phyloP scores from a whole-genome alignment of 78 protist species.

The Tieghemostelium lacteum region DNA sequence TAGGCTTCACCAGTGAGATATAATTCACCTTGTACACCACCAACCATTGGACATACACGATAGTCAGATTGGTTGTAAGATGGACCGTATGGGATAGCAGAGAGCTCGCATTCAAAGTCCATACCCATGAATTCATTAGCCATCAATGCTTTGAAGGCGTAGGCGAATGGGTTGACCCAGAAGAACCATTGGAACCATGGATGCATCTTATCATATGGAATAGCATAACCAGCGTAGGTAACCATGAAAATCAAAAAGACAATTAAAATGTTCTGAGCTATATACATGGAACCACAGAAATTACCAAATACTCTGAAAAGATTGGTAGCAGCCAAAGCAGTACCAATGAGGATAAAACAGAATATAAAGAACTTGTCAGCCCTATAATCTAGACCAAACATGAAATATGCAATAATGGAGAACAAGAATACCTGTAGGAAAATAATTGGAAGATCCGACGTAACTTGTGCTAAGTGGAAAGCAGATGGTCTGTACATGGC shows the following conservation, averaged over 20 bases:
- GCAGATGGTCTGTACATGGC: conserved; percentile 68
- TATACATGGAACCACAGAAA: conserved; percentile 35
- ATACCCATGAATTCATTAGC: conserved; percentile 48
- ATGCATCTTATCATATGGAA: conserved; percentile 61
- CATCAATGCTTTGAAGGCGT: conserved; percentile 51
- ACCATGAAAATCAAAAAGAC: conserved; percentile 44
- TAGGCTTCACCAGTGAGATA: conserved; percentile 16
- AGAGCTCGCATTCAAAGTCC: conserved; percentile 2
- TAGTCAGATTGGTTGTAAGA: background rate
- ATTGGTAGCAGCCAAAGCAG: conserved; percentile 15
- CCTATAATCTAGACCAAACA: conserved; percentile 57
- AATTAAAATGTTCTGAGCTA: conserved; percentile 49
- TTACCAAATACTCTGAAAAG: conserved; percentile 53
- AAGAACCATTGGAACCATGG: conserved; percentile 71
- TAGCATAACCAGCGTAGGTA: conserved; percentile 48
- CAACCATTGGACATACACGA: conserved; percentile 28
- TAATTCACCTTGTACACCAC: conserved; percentile 19
- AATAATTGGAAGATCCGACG: conserved; percentile 49
- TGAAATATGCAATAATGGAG: conserved; percentile 58
- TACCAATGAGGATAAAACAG: conserved; percentile 20
- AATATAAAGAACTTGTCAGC: conserved; percentile 62
- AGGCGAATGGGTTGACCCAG: conserved; percentile 65
- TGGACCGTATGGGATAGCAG: conserved; percentile 49
- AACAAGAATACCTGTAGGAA: conserved; percentile 19
- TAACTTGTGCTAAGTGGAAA: conserved; percentile 36